Base-by-base conservation (phyloP, 768 basidiomycete species). In the Mycena galopus region DNA sequence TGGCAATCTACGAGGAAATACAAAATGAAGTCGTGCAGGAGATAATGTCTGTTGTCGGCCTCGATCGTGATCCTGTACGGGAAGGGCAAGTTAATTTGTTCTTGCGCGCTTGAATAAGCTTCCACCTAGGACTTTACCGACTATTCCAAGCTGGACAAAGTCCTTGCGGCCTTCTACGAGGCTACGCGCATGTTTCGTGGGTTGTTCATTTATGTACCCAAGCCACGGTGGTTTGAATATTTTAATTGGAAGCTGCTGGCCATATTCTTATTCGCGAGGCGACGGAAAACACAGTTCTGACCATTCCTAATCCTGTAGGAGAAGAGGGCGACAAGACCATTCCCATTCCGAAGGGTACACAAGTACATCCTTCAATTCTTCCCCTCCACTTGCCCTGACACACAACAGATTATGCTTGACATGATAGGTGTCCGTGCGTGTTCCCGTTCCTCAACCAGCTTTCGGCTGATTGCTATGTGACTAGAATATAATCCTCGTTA, bases 401-500 rank as follows among this genome's bases (percentile, higher is more conserved):
- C 79, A 71, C 39, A 80, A 37, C 33, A 78, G 75, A 66, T 80
- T 2, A 73, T 76, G 16, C 68, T 83, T 4, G 82, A 84, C 51
- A 76, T 80, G 73, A 27, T 81, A 56, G 73, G 78, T 51, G 58
- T 77, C 72, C 75, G 81, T 79, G 39, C 69, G 78, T 76, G 33
- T 29, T 50, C 30, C 29, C 11, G 73, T 42, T 62, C 29, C 27
- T 60, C 53, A 30, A 60, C 19, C 25, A 65, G 33, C 16, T 63
- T 29, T 10, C 65, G 50, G 42, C n/a, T 57, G 39, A 61, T 44
- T n/a, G 9, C 25, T 25, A 37, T 11, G 4, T 21, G 1, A 75
- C 75, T 57, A 89, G 88, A 87, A 78, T 85, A 87, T 75, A 89
- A 89, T 69, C 83, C 87, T 4, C 81, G 86, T 12, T 86, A 88